phyloP scores from a whole-genome alignment of 805 yeast species.

The Metschnikowia continentalis region DNA sequence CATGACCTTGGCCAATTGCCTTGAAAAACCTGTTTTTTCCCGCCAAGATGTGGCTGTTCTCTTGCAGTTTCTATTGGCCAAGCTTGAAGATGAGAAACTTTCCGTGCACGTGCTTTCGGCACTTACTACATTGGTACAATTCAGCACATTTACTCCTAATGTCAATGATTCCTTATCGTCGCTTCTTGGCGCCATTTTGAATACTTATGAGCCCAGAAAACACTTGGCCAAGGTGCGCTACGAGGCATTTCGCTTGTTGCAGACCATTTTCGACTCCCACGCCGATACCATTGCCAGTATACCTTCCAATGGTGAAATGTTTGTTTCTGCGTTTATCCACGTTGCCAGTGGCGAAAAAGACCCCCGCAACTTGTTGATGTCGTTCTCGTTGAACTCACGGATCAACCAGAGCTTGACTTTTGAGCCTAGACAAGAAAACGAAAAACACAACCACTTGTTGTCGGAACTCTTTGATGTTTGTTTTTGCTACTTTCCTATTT shows the following conservation, averaged over 20 bases:
- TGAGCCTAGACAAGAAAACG: slow-evolving; percentile 18
- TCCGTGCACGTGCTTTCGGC: slow-evolving; percentile 52
- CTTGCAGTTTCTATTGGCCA: slow-evolving; percentile 55
- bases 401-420: slow-evolving; percentile 42
- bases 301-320: slow-evolving; percentile 32
- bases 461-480: slow-evolving; percentile 81
- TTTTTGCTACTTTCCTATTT: slow-evolving; percentile 95
- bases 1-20: slow-evolving; percentile 27
- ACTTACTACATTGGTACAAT: slow-evolving; percentile 45
- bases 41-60: slow-evolving; percentile 48
- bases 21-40: slow-evolving; percentile 23
- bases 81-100: slow-evolving; percentile 62
- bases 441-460: slow-evolving; percentile 37
- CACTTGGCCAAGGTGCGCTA: slow-evolving; percentile 61
- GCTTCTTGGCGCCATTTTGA: slow-evolving; percentile 28
- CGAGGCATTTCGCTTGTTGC: slow-evolving; percentile 50
- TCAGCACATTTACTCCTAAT: slow-evolving; percentile 43
- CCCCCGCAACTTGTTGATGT: slow-evolving; percentile 75
- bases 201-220: slow-evolving; percentile 49
- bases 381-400: slow-evolving; percentile 53
- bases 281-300: slow-evolving; percentile 16
- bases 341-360: slow-evolving; percentile 89
- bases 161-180: slow-evolving; percentile 28
- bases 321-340: slow-evolving; percentile 56
- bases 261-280: slow-evolving; percentile 29